Conservation (phyloP, 345 rosid genomes). For the Hirschfeldia incana region DNA sequence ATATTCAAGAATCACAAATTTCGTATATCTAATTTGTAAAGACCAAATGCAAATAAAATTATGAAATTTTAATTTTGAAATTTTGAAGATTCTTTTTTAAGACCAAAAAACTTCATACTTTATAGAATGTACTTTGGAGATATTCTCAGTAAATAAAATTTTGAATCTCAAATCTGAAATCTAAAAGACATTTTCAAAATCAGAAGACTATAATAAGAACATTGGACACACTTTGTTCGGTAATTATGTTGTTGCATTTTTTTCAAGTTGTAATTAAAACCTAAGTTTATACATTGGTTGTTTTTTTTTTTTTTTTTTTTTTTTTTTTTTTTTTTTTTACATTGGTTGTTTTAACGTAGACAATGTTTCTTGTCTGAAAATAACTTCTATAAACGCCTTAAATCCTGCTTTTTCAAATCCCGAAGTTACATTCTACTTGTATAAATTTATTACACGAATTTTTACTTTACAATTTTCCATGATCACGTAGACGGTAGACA, state of each 20-base stretch:
- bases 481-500: constrained; percentile 40
- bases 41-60: too few relatives aligned
- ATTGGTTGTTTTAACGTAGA: constrained; percentile 27
- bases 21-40: too few relatives aligned
- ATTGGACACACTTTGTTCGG: constrained; percentile 33
- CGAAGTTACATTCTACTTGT: constrained; percentile 18
- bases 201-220: constrained; percentile 14
- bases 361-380: constrained; percentile 5
- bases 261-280: too few relatives aligned
- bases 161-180: constrained; percentile 30
- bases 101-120: too few relatives aligned
- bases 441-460: constrained; percentile 4
- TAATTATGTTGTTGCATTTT: constrained; percentile 28
- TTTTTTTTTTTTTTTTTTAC: too few relatives aligned
- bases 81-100: too few relatives aligned
- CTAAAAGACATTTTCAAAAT: constrained; percentile 28
- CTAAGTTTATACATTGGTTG: too few relatives aligned
- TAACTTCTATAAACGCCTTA: constrained; percentile 8
- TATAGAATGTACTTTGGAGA: too few relatives aligned
- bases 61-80: too few relatives aligned
- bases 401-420: constrained; percentile 36
- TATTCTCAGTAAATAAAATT: not conserved
- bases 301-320: too few relatives aligned
- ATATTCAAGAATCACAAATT: too few relatives aligned
- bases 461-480: constrained; percentile 29